Conservation (phyloP, 495 filamentous ascomycete species). For the Penicillium bialowiezense region DNA sequence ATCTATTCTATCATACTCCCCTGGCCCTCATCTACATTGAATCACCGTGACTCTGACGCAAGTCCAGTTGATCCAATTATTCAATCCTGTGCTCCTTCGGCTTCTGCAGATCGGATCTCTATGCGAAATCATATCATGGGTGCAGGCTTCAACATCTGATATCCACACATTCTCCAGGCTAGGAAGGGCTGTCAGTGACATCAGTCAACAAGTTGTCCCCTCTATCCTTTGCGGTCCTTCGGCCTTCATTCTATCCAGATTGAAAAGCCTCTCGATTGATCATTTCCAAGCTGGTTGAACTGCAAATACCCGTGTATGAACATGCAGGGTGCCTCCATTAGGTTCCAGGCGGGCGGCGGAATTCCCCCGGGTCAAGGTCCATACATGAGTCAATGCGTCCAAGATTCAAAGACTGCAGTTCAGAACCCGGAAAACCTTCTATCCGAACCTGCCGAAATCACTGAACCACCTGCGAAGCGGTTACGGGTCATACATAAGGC, state of each 20-base stretch:
- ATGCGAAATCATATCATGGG: slow-evolving; percentile 2
- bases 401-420: slow-evolving; percentile 6
- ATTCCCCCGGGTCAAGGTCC: slow-evolving; percentile 7
- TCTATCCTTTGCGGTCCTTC: not conserved
- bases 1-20: slow-evolving; percentile 3
- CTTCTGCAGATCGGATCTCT: slow-evolving; percentile 3
- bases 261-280: not conserved
- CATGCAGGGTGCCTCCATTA: slow-evolving; percentile 15
- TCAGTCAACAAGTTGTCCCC: not conserved
- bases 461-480: slow-evolving; percentile 19
- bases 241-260: not conserved
- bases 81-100: not conserved
- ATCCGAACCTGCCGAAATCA: not conserved
- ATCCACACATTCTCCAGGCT: slow-evolving; percentile 5
- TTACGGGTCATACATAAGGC: slow-evolving; percentile 12
- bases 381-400: slow-evolving; percentile 12
- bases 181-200: not conserved
- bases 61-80: slow-evolving; percentile 3
- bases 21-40: not conserved
- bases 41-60: not conserved
- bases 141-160: slow-evolving; percentile 8
- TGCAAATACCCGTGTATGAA: slow-evolving; percentile 11
- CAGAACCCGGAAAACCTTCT: not conserved
- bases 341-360: slow-evolving; percentile 9
- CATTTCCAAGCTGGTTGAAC: not conserved